Percentiles rank a stretch among this genome's conserved stretches.
Conservation (phyloP, 176 grass and related monocot species). For the Juncus effusus region DNA sequence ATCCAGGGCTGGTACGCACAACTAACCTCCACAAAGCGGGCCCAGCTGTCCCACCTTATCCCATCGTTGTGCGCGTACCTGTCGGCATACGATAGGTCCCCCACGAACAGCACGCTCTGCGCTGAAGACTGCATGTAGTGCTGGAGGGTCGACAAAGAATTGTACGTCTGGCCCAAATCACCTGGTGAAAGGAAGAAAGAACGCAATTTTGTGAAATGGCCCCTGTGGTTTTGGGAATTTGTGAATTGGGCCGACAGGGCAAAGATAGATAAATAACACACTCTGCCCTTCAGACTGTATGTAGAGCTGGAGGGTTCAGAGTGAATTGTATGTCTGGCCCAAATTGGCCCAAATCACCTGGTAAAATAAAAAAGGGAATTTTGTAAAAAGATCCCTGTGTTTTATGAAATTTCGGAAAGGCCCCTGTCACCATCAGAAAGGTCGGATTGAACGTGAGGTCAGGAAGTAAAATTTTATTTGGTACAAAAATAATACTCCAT, state of each 20-base stretch:
- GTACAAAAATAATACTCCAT: no score
- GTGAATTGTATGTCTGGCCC: slow-evolving; percentile 97
- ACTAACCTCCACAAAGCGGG: slow-evolving; percentile 66
- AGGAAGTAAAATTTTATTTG: no score
- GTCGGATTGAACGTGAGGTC: no score
- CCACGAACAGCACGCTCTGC: slow-evolving; percentile 73
- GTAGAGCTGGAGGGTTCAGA: slow-evolving; percentile 91
- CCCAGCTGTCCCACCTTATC: slow-evolving; percentile 88
- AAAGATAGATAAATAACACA: slow-evolving; percentile 72
- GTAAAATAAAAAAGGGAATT: slow-evolving; percentile 2
- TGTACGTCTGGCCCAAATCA: slow-evolving; percentile 96
- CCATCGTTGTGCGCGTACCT: slow-evolving; percentile 83
- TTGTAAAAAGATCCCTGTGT: no score
- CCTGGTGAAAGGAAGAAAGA: slow-evolving; percentile 35
- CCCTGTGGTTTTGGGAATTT: neutral
- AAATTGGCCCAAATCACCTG: slow-evolving; percentile 38
- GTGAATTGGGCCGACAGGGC: slow-evolving; percentile 42
- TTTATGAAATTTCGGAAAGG: no score
- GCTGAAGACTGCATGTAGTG: slow-evolving; percentile 76
- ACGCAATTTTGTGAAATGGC: neutral
- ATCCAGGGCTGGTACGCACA: slow-evolving; percentile 94
- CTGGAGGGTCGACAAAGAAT: slow-evolving; percentile 93
- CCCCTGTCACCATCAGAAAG: no score
- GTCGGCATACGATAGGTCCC: slow-evolving; percentile 94
- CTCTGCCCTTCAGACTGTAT: slow-evolving; percentile 61